Conservation (phyloP, 495 filamentous ascomycete genomes). For the Trypethelium eluteriae region DNA sequence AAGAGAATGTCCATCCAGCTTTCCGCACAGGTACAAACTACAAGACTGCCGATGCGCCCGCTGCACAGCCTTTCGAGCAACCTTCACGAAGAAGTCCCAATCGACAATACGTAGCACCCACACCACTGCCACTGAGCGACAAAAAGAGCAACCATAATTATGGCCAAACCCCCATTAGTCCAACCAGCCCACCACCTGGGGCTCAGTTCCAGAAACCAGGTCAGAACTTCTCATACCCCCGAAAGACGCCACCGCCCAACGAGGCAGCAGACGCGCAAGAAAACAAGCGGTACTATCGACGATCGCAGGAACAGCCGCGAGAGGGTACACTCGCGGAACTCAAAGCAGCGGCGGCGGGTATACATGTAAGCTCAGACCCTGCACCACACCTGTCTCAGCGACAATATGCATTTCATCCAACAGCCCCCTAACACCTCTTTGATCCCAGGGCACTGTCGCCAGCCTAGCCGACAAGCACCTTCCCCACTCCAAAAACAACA, state of each 20-base stretch:
- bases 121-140: slow-evolving; percentile 1
- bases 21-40: slow-evolving; percentile 1
- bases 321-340: slow-evolving; percentile 2
- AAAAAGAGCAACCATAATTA: not conserved
- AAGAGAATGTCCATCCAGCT: slow-evolving; percentile 6
- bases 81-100: not conserved
- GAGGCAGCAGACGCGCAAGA: slow-evolving; percentile 6
- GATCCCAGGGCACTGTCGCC: not conserved
- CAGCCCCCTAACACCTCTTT: not conserved
- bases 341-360: slow-evolving; percentile 2
- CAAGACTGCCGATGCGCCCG: slow-evolving; percentile 4
- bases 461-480: not conserved
- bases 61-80: slow-evolving; percentile 7
- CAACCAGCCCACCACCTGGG: not conserved
- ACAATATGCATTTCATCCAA: not conserved
- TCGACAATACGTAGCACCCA: slow-evolving; percentile 2
- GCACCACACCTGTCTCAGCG: not conserved
- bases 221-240: slow-evolving; percentile 7
- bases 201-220: not conserved
- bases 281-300: not conserved
- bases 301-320: not conserved
- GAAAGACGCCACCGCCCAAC: slow-evolving; percentile 3
- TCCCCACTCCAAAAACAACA: not conserved
- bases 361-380: not conserved
- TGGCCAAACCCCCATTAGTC: not conserved